A percentile compares a stretch with the other conserved stretches of the same genome.
Evolutionary conservation across 108 stramenopile genomes (phyloP).

Genomic region (Chaetoceros muelleri): DNA sequence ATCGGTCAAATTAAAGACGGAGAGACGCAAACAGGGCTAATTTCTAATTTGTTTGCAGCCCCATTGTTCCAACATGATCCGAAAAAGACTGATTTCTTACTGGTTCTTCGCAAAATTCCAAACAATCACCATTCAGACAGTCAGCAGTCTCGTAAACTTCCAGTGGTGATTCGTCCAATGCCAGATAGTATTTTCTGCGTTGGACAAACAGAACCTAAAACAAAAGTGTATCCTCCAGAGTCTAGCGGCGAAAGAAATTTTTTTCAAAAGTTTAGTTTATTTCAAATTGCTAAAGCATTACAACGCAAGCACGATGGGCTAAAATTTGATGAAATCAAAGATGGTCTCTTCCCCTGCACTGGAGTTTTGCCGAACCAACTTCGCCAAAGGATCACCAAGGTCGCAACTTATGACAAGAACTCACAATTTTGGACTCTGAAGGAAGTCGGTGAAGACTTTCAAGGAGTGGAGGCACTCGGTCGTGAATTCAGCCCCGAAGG

Average conservation of each 20-base stretch:
- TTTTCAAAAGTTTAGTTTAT: constrained; percentile 56
- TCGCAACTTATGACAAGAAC: constrained; percentile 70
- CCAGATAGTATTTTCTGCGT: constrained; percentile 64
- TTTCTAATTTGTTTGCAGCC: constrained; percentile 80
- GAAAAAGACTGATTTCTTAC: constrained; percentile 75
- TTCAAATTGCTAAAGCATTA: constrained; percentile 59
- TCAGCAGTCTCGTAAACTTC: constrained; percentile 11
- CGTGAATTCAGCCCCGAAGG: constrained; percentile 49
- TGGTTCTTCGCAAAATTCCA: constrained; percentile 55
- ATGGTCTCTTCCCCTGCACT: constrained; percentile 44
- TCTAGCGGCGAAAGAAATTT: constrained; percentile 79
- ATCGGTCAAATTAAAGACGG: constrained; percentile 82
- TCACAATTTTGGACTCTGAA: constrained; percentile 67
- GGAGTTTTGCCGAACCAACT: constrained; percentile 38
- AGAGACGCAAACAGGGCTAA: constrained; percentile 58
- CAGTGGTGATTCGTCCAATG: constrained; percentile 62
- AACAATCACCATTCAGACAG: neutral
- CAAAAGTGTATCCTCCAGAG: constrained; percentile 66
- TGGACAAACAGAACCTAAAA: constrained; percentile 75
- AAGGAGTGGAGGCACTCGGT: constrained; percentile 63
- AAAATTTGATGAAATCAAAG: constrained; percentile 56
- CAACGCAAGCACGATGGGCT: constrained; percentile 42
- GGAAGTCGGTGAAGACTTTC: constrained; percentile 46
- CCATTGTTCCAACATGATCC: constrained; percentile 75
- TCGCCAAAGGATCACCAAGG: constrained; percentile 61